Conservation (phyloP, 139 green algal species). For the Auxenochlorella protothecoides region DNA sequence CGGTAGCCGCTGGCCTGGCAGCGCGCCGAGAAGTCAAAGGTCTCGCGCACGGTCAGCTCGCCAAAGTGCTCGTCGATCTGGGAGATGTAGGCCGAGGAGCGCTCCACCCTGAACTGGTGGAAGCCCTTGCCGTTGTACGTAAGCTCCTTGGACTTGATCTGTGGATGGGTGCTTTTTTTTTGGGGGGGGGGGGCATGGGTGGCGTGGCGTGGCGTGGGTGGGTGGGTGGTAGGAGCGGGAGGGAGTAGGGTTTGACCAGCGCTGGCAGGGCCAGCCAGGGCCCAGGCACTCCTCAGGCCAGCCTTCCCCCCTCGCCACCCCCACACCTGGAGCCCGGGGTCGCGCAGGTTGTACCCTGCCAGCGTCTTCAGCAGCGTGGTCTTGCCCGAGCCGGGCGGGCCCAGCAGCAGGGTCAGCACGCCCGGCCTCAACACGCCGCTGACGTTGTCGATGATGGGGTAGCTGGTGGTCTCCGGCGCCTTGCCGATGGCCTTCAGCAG, state of each 20-base stretch:
- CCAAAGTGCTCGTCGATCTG: constrained; percentile 40
- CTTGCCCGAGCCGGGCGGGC: constrained; percentile 52
- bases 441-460: constrained; percentile 15
- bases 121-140: constrained; percentile 38
- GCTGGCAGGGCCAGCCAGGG: background rate
- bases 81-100: constrained; percentile 37
- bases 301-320: too few species aligned
- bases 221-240: background rate
- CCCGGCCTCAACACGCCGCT: constrained; percentile 21
- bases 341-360: constrained; percentile 15
- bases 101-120: constrained; percentile 28
- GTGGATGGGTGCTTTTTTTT: constrained; percentile 4
- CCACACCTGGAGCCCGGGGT: background rate
- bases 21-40: constrained; percentile 36
- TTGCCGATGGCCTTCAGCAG: constrained; percentile 5
- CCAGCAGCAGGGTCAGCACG: constrained; percentile 48
- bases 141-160: constrained; percentile 21
- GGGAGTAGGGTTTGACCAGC: background rate
- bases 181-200: too few species aligned
- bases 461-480: background rate
- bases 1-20: constrained; percentile 12
- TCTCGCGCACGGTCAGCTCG: constrained; percentile 47
- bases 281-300: background rate
- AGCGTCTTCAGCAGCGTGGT: constrained; percentile 49
- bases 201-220: background rate